A percentile compares a stretch with the other conserved stretches of the same genome.
Evolutionary conservation across 106 monocot species (phyloP).

Genomic region (Xerophyta viscosa): DNA sequence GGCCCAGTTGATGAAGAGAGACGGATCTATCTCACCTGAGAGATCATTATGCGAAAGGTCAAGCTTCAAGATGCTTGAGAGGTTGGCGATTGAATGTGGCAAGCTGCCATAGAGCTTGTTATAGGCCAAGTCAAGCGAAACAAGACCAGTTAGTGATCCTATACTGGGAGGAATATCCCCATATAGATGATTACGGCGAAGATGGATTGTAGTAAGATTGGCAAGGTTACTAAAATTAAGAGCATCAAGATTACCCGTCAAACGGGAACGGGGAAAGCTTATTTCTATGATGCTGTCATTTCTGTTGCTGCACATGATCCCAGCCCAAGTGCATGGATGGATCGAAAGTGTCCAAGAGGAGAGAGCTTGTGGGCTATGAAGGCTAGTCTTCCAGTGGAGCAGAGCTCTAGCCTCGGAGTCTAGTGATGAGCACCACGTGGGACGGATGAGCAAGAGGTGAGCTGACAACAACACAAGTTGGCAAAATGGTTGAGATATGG

Average conservation of each 20-base stretch:
- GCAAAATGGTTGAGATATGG: too few species aligned
- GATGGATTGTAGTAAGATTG: too few species aligned
- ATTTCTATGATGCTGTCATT: neutral
- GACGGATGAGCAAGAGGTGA: too few species aligned
- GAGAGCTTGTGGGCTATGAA: neutral
- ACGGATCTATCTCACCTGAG: too few species aligned
- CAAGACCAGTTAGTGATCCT: neutral
- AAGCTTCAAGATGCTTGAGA: neutral
- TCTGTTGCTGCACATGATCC: conserved; percentile 6
- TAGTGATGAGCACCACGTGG: too few species aligned
- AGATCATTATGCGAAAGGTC: too few species aligned
- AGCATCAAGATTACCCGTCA: too few species aligned
- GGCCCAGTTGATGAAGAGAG: too few species aligned
- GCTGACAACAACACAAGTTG: too few species aligned
- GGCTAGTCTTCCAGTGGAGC: conserved; percentile 15
- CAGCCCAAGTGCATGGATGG: conserved; percentile 8
- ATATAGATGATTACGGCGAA: too few species aligned
- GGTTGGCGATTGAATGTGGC: conserved; percentile 1
- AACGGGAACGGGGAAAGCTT: too few species aligned
- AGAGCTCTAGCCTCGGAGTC: conserved; percentile 5
- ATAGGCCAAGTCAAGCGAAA: conserved; percentile 1
- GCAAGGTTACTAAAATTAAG: conserved; percentile 2
- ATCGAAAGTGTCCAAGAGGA: neutral
- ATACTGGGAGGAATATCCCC: too few species aligned
- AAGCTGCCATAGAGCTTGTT: neutral